These are phyloP conservation scores for Elongisporangium undulatum DNA, from an alignment of 352 stramenopile genomes.

Conservation along the genomic window DNA sequence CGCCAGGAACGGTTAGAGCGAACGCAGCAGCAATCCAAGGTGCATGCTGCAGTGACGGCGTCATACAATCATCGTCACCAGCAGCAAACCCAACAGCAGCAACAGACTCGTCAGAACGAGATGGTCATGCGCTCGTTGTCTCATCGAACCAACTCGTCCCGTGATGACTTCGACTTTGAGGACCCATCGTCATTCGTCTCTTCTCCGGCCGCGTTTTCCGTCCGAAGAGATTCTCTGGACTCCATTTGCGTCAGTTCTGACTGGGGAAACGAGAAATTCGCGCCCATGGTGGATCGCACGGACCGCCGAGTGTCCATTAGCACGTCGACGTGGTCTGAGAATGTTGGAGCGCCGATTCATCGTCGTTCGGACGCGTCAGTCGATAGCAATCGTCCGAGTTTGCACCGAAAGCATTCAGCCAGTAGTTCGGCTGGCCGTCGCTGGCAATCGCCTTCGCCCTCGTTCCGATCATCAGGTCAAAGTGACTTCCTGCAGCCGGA, in stretches of 20 bases:
- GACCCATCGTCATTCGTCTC: neutral
- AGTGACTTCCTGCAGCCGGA: neutral
- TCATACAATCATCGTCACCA: conserved; percentile 8
- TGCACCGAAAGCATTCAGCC: conserved; percentile 1
- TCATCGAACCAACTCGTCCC: neutral
- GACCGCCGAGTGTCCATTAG: conserved; percentile 1
- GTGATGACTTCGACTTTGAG: neutral
- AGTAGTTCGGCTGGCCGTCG: neutral
- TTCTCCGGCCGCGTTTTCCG: neutral
- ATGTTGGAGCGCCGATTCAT: conserved; percentile 22
- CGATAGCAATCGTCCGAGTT: conserved; percentile 4
- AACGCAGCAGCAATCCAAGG: conserved; percentile 12
- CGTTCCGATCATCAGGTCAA: neutral
- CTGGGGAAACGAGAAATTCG: conserved; percentile 22
- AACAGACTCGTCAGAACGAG: neutral
- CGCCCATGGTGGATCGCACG: neutral
- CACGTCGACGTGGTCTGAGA: conserved; percentile 5
- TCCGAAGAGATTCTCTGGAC: conserved; percentile 22
- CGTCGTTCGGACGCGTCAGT: conserved; percentile 22
- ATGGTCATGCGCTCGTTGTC: neutral
- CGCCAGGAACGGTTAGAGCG: conserved; percentile 19
- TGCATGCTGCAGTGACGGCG: conserved; percentile 8
- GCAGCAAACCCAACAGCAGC: conserved; percentile 1
- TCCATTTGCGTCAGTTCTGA: conserved; percentile 37
- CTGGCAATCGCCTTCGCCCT: neutral